Evolutionary conservation across 345 rosid genomes (phyloP), one percentile per base, ranked within the genome.

Genomic region (Citrus unshiu): DNA sequence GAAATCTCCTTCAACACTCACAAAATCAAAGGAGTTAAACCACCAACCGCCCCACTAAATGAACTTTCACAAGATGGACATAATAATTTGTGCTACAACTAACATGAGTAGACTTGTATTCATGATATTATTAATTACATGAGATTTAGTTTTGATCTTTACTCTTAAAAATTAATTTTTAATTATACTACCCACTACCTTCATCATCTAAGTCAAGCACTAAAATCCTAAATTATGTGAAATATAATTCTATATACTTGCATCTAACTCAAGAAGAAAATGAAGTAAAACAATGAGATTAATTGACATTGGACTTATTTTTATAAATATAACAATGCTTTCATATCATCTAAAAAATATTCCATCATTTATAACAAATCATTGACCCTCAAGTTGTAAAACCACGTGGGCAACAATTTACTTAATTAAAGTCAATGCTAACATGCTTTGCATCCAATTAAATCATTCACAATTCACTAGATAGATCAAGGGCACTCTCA

Each of bases 351-450:
- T 35, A 3, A 16, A 27, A 39, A 25, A 46, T 12, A 75, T 29
- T 9, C 70, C 70, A 56, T 29, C 24, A 32, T 64, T 25, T 21
- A 30, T 49, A 64, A 46, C 78, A 64, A 75, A 75, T 51, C 61
- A 65, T 64, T 75, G 70, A 75, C 75, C 29, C 63, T 9, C 18
- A 30, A 65, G 21, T 21, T 4, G 5, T 1, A 66, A 21, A 21
- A 35, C 61, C 59, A 75, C 30, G 27, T 75, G 58, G 60, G 13
- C 63, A 46, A n/a, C 63, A 65, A 30, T 49, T 65, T 46, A 22
- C 34, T 32, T 51, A 22, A 64, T 75, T 34, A 22, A 75, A 75
- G 71, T 75, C 72, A 75, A 65, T 58, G 25, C 54, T 51, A 75
- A 64, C 70, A 65, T 73, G 32, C 34, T 9, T 40, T 27, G 3